phyloP scores from a whole-genome alignment of 352 stramenopile genomes.

The Pythium rishiriense region DNA sequence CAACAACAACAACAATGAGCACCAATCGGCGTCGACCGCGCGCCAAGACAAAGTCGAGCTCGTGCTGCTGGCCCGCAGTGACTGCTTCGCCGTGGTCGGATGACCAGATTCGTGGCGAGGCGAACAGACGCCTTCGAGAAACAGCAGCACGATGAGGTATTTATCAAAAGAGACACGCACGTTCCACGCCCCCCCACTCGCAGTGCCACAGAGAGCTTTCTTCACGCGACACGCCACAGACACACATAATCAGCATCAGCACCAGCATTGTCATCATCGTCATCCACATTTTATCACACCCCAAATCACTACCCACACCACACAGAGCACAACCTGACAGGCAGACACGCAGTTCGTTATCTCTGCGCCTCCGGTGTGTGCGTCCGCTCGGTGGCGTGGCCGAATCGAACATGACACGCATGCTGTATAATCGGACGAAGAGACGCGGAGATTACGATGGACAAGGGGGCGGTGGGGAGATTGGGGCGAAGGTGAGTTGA shows the following conservation, averaged over 20 bases:
- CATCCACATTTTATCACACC: no score
- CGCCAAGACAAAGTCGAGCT: conserved; percentile 30
- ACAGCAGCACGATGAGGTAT: conserved; percentile 10
- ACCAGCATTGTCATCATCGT: background rate
- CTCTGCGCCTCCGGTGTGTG: no score
- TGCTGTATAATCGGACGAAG: background rate
- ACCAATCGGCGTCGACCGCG: background rate
- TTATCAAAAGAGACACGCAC: conserved; percentile 14
- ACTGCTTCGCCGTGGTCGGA: conserved; percentile 68
- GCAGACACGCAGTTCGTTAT: background rate
- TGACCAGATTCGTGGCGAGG: conserved; percentile 17
- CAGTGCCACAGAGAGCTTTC: conserved; percentile 2
- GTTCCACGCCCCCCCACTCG: background rate
- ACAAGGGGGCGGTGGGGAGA: background rate
- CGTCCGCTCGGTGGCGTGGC: no score
- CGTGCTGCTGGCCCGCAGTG: conserved; percentile 61
- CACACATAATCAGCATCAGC: background rate
- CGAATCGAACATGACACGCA: no score
- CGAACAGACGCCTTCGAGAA: conserved; percentile 4
- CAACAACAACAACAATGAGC: conserved; percentile 6
- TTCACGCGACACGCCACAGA: conserved; percentile 2
- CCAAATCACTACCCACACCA: no score
- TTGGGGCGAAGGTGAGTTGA: background rate
- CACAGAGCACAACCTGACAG: no score
- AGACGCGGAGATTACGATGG: background rate